phyloP scores from a whole-genome alignment of 176 grass and related monocot species.

The Thalia dealbata region DNA sequence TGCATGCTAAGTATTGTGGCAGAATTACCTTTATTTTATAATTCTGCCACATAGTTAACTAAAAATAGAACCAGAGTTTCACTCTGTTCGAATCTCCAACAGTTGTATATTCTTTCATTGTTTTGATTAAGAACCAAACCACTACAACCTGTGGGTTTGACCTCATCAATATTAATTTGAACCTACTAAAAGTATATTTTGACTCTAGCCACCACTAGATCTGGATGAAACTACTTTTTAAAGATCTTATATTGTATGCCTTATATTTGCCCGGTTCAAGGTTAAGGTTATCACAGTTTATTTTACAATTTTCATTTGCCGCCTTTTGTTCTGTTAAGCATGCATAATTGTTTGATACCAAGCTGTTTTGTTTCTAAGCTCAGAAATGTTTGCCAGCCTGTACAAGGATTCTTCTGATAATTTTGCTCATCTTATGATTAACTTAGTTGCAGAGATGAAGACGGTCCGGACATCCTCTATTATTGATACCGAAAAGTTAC shows the following conservation, averaged over 20 bases:
- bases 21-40: too few species aligned
- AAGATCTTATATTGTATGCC: neutral
- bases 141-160: neutral
- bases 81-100: neutral
- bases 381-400: too few species aligned
- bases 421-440: neutral
- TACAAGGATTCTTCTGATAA: too few species aligned
- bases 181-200: too few species aligned
- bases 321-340: neutral
- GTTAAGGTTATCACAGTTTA: neutral
- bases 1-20: neutral
- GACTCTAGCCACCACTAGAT: neutral
- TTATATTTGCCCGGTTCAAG: too few species aligned
- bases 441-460: conserved; percentile 38
- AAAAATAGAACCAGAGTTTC: neutral
- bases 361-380: too few species aligned
- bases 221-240: neutral
- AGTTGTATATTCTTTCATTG: neutral
- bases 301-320: neutral
- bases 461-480: conserved; percentile 34
- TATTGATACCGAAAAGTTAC: conserved; percentile 29
- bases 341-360: too few species aligned
- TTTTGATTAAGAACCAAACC: neutral
- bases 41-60: neutral
- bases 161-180: neutral